phyloP scores from a whole-genome alignment of 306 rosid species.

The Citrullus colocynthis region DNA sequence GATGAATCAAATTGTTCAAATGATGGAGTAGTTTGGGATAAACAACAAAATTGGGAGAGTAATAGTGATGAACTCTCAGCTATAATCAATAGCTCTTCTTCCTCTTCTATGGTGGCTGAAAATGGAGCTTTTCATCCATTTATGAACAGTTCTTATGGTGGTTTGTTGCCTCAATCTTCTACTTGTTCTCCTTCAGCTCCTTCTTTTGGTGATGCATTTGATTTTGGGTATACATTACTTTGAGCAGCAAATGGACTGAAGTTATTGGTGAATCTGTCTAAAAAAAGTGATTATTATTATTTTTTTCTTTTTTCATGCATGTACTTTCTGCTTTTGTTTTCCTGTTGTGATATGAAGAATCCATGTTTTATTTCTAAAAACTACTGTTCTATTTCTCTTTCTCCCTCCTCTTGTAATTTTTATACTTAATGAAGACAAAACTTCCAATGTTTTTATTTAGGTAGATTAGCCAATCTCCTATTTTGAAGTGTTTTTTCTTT shows the following conservation, averaged over 20 bases:
- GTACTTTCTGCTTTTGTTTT: slow-evolving; percentile 1
- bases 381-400: background rate
- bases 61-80: slow-evolving; percentile 54
- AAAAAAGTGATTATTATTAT: background rate
- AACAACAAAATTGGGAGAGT: slow-evolving; percentile 30
- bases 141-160: slow-evolving; percentile 27
- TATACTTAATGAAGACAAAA: background rate
- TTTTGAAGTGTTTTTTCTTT: background rate
- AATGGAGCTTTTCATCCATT: slow-evolving; percentile 36
- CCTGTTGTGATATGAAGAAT: background rate
- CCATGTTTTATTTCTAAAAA: background rate
- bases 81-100: slow-evolving; percentile 18
- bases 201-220: slow-evolving; percentile 49
- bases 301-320: background rate
- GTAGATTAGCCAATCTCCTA: background rate
- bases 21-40: slow-evolving; percentile 40
- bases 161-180: slow-evolving; percentile 21
- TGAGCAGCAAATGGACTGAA: background rate
- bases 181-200: slow-evolving; percentile 39
- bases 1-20: background rate
- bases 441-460: background rate
- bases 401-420: background rate
- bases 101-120: slow-evolving; percentile 28
- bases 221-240: slow-evolving; percentile 27
- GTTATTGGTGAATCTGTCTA: background rate